Base-by-base conservation (phyloP, 768 basidiomycete genomes). In the Lentinula sp. region DNA sequence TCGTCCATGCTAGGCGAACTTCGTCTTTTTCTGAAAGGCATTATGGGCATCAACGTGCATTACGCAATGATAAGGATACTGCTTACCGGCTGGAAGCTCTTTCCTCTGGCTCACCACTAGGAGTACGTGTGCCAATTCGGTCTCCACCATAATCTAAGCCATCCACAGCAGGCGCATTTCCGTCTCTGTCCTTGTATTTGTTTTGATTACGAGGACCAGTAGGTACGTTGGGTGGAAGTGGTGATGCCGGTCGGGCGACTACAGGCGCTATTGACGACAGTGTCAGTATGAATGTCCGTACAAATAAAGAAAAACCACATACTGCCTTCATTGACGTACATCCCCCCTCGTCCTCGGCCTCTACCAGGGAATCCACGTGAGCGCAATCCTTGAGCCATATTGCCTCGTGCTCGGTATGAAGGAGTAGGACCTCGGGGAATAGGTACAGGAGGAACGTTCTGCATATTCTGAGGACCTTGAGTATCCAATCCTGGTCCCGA, bases 141-240 rank as follows among this genome's bases (percentile, higher is more conserved):
- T 59, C 62, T 50, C 86, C 90, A 2, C 90, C 91, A 66, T 94
- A 94, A 70, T 94, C 92, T 67, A 94, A 72, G n/a, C 92, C 91
- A 68, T 93, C 91, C 12, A 91, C 90, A 32, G 90, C 90, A 62
- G 90, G 88, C 1, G 90, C 88, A 67, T 91, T 91, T 15, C 85
- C 86, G 68, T 93, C 91, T 45, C 91, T 81, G 71, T 94, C 92
- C 77, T 93, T 93, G 76, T 94, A 93, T 69, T 91, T 91, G 69
- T 90, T 91, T 72, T 90, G 89, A 70, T 93, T 93, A 48, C 92
- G 80, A 12, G 92, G 92, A 1, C 92, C 92, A 0, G 92, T 94
- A 1, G 92, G 92, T 18, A 94, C 92, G 61, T 87, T 87, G 13
- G 92, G 91, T 0, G 92, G 92, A 1, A 94, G 79, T 16, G 92